phyloP scores from a whole-genome alignment of 140 eudicot genomes.

The Senecio squalidus region DNA sequence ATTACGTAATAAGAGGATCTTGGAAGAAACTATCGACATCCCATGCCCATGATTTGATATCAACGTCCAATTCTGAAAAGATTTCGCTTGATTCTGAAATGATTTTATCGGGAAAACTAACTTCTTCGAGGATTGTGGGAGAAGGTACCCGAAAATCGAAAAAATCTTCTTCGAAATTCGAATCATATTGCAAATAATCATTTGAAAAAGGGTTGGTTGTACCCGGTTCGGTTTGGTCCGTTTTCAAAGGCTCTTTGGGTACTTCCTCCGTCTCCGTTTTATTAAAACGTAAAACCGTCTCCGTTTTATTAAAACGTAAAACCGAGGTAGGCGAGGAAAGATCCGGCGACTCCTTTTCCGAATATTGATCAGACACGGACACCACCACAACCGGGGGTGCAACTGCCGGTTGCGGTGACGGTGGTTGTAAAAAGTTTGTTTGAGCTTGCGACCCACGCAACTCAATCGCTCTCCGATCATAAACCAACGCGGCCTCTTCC shows the following conservation, averaged over 20 bases:
- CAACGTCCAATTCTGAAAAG: slow-evolving; percentile 27
- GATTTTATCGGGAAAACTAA: not conserved
- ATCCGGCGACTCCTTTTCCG: slow-evolving; percentile 19
- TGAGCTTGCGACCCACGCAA: slow-evolving; percentile 60
- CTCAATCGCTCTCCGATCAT: slow-evolving; percentile 61
- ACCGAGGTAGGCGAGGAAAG: slow-evolving; percentile 74
- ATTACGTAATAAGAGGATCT: slow-evolving; percentile 20
- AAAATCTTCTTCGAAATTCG: slow-evolving; percentile 19
- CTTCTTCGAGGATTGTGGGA: slow-evolving; percentile 31
- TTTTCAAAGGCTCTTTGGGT: not conserved
- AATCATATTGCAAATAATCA: slow-evolving; percentile 26
- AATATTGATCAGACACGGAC: slow-evolving; percentile 9
- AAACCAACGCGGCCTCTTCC: slow-evolving; percentile 76
- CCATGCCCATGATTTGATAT: slow-evolving; percentile 34
- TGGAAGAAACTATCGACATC: slow-evolving; percentile 46
- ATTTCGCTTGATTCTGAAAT: slow-evolving; percentile 14
- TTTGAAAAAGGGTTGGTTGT: not conserved
- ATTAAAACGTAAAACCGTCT: slow-evolving; percentile 37
- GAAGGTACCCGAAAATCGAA: slow-evolving; percentile 39
- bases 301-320: slow-evolving; percentile 23
- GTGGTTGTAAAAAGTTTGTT: slow-evolving; percentile 49
- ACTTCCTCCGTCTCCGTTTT: slow-evolving; percentile 10
- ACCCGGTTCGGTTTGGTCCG: not conserved
- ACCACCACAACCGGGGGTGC: slow-evolving; percentile 7
- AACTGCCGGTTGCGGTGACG: not conserved